Conservation (phyloP, 1,284 basidiomycete species). For the Pyrrhoderma noxium region DNA sequence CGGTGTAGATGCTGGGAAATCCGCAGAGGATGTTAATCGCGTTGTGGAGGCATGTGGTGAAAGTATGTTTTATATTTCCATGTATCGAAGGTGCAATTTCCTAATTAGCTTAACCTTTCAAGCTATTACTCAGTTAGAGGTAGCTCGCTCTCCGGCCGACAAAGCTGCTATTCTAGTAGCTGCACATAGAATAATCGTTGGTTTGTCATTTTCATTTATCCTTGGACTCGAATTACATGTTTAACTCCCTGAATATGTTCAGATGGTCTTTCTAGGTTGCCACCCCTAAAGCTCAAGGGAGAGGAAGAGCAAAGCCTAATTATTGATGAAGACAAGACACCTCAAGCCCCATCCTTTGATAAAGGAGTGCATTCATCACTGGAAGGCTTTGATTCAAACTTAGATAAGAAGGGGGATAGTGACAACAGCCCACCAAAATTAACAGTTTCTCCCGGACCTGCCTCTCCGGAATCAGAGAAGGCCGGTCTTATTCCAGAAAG, state of each 20-base stretch:
- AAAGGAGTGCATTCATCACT: slow-evolving; percentile 21
- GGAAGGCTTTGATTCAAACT: background rate
- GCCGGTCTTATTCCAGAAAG: slow-evolving; percentile 1
- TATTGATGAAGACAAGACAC: slow-evolving; percentile 29
- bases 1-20: slow-evolving; percentile 62
- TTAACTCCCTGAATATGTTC: slow-evolving; percentile 1
- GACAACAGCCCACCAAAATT: slow-evolving; percentile 19
- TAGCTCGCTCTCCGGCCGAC: slow-evolving; percentile 57
- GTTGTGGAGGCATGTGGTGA: slow-evolving; percentile 72
- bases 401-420: slow-evolving; percentile 19
- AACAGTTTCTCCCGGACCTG: slow-evolving; percentile 13
- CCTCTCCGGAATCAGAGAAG: background rate
- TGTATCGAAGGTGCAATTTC: slow-evolving; percentile 10
- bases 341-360: slow-evolving; percentile 25
- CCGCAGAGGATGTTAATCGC: slow-evolving; percentile 49
- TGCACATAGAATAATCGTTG: slow-evolving; percentile 79
- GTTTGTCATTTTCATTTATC: slow-evolving; percentile 31
- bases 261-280: slow-evolving; percentile 66
- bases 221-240: background rate
- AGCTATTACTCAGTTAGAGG: slow-evolving; percentile 69
- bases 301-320: slow-evolving; percentile 36
- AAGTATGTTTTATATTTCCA: slow-evolving; percentile 41
- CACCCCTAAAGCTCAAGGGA: slow-evolving; percentile 57
- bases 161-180: slow-evolving; percentile 77
- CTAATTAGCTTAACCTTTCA: slow-evolving; percentile 10